phyloP scores from a whole-genome alignment of 164 flowering plant genomes.

The Kalanchoe fedtschenkoi region DNA sequence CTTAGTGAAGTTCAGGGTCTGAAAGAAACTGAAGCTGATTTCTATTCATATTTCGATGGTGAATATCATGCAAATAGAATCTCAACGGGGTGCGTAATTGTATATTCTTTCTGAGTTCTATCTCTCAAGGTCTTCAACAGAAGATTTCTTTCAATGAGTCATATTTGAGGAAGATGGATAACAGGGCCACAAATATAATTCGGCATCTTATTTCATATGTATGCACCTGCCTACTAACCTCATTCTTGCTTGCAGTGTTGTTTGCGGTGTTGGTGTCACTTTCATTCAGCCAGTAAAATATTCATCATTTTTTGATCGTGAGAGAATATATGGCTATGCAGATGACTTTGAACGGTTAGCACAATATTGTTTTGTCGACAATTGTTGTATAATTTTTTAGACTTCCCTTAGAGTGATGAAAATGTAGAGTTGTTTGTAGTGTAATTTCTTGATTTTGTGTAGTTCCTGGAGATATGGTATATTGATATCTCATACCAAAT shows the following conservation, averaged over 20 bases:
- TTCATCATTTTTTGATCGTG: constrained; percentile 54
- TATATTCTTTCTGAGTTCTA: not conserved
- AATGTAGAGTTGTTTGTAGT: too few species aligned
- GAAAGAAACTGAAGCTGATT: constrained; percentile 44
- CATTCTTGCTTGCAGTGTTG: constrained; percentile 32
- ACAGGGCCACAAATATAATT: too few species aligned
- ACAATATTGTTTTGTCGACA: not conserved
- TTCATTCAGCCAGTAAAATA: constrained; percentile 52
- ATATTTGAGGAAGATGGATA: too few species aligned
- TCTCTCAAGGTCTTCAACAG: not conserved
- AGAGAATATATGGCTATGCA: constrained; percentile 54
- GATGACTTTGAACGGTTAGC: constrained; percentile 83
- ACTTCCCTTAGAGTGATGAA: not conserved
- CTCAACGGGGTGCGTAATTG: constrained; percentile 74
- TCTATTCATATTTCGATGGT: constrained; percentile 65
- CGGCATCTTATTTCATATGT: too few species aligned
- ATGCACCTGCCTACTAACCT: not conserved
- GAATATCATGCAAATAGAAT: constrained; percentile 58
- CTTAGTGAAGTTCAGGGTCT: constrained; percentile 50
- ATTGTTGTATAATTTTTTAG: not conserved
- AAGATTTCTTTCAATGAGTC: not conserved
- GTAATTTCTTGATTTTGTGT: too few species aligned
- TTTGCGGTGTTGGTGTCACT: constrained; percentile 63
- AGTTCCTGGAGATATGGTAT: too few species aligned
- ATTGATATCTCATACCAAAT: too few species aligned